Evolutionary conservation across 2,329 filamentous ascomycete genomes (phyloP), one percentile per base, ranked within the genome.

Genomic region (Aurifilum marmelostoma): DNA sequence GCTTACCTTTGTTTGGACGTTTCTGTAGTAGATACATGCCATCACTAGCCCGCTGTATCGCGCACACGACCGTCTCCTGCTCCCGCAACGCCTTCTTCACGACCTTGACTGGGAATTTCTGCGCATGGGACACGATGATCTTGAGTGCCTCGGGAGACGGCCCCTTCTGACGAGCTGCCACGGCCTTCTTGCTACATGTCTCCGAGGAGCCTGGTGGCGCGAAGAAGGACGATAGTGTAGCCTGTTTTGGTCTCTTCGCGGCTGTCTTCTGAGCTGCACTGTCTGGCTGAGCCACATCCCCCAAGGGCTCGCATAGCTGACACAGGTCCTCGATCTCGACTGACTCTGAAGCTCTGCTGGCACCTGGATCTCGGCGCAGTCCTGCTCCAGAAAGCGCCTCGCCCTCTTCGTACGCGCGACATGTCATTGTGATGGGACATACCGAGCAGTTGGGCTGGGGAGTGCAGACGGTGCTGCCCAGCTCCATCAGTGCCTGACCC

Each of bases 401-500:
- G 1, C 85, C 86, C 69, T 88, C 86, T 3, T 74, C 74, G 72
- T 84, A 87, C 0, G 81, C 84, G 6, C 83, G 83, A 71, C 86
- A 88, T 0, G 83, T 86, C 2, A 77, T 75, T 0, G 78, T 83
- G 61, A 88, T 79, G 1, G 86, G 86, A 67, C 86, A 88, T 1
- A 74, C 73, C 2, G 76, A 76, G 72, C 88, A 90, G 64, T 85
- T 84, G 1, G 88, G 88, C 72, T 85, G 85, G 0, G 88, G 88
- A 8, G 83, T 83, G 73, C 88, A 90, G 1, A 90, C 75, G 0
- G 88, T 90, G 71, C 87, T 89, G 3, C 88, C 88, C 4, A 90
- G 80, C 74, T 90, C 88, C 88, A 90, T 90, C 34, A 90, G 77
- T 0, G 86, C 88, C 74, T 90, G 88, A 0, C 88, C 88, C 88